Base-by-base conservation (phyloP, 179 eudicot species). In the Amaranthus tricolor region DNA sequence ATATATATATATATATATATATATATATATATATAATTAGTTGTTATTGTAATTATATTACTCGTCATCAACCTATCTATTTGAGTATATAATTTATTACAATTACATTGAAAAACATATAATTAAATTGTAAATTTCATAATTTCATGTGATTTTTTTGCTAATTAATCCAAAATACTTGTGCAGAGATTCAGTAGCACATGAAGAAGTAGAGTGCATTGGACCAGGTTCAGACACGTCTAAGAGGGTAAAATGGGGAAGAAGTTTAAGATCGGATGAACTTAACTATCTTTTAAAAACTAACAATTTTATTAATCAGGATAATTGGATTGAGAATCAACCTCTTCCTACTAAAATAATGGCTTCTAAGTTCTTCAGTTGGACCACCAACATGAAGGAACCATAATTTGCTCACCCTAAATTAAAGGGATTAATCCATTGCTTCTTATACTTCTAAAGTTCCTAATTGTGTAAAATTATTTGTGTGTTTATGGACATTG, bases 241-340 rank as follows among this genome's bases (percentile, higher is more conserved):
- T 1, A 50, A 80, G 9, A 31, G 79, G 57, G 82, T 70, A 9
- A 80, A 80, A 40, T 80, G 79, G 82, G 82, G 79, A 6, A 80
- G 68, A 80, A 70, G 44, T 14, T 44, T 80, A 19, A 57, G 17
- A 0, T 9, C 62, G n/a, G 14, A 71, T 1, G 76, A 75, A 58
- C 61, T 80, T 7, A 58, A 52, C 17, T 16, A 58, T 45, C 82
- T 80, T 24, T 2, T 80, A 16, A 70, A 58, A 52, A 21, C 67
- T 3, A 66, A 71, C 53, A 19, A 72, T 49, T 79, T 75, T 66
- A 71, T 79, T 43, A 75, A 79, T 13, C 67, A 75, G 7, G 82
- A 75, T 11, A 53, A 71, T 75, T 75, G 79, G 79, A 57, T 79
- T 71, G 48, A 70, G 45, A 70, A 70, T 2, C 76, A 62, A 14